Conservation (phyloP, 345 rosid species). For the Eucalyptus viminalis region DNA sequence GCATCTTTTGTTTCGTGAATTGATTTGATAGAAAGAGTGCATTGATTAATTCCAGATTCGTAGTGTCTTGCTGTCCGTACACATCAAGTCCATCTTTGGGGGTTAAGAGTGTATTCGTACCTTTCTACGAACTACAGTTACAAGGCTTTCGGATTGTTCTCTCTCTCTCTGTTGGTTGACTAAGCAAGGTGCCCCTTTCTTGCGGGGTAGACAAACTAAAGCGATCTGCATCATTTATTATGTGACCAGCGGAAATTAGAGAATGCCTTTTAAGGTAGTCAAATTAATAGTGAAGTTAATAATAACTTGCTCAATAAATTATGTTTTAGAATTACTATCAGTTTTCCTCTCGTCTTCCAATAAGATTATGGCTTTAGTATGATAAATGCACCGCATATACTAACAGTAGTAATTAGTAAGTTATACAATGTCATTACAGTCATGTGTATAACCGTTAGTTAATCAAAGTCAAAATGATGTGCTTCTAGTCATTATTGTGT, state of each 20-base stretch:
- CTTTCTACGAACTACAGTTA: not conserved
- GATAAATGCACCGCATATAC: not conserved
- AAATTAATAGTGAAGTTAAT: no score
- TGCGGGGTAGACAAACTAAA: not conserved
- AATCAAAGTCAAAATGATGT: not conserved
- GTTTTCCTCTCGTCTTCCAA: not conserved
- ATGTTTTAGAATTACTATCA: not conserved
- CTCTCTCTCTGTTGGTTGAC: not conserved
- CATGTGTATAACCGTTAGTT: not conserved
- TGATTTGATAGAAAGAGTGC: not conserved
- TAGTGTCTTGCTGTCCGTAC: not conserved
- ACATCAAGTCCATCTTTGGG: not conserved
- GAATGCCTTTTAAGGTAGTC: not conserved
- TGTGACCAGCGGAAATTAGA: not conserved
- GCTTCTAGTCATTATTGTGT: not conserved
- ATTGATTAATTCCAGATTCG: not conserved
- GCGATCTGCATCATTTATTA: not conserved
- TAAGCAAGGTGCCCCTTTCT: not conserved
- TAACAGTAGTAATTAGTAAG: not conserved
- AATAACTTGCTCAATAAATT: not conserved
- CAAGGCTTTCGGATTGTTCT: not conserved
- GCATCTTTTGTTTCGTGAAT: not conserved
- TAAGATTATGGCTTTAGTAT: not conserved
- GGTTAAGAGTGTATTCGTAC: not conserved
- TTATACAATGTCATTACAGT: not conserved